A percentile compares a stretch with the other conserved stretches of the same genome.
Evolutionary conservation across 2,329 filamentous ascomycete genomes (phyloP).

Genomic region (Claviceps sp.): DNA sequence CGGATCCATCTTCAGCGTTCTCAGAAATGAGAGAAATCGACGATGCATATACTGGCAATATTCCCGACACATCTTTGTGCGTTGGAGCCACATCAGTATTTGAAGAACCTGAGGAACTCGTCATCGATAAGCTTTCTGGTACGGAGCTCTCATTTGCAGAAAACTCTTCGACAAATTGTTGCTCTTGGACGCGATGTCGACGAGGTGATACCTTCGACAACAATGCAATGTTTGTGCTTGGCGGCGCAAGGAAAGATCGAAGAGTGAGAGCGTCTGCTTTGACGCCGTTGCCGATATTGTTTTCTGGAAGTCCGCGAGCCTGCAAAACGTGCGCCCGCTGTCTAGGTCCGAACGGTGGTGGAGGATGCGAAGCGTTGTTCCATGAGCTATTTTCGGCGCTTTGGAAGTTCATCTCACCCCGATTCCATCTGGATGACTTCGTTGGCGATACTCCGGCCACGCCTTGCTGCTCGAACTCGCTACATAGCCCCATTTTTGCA

Average conservation of each 20-base stretch:
- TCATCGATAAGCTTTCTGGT: background rate
- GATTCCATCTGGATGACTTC: background rate
- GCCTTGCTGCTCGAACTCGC: slow-evolving; percentile 1
- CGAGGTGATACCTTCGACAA: background rate
- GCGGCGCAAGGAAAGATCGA: background rate
- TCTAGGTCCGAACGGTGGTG: too few relatives aligned
- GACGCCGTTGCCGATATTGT: background rate
- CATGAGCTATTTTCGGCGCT: background rate
- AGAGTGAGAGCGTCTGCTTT: too few relatives aligned
- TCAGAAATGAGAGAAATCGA: background rate
- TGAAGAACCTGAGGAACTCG: background rate
- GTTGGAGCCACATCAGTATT: background rate
- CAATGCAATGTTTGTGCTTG: background rate
- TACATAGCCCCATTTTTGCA: slow-evolving; percentile 1
- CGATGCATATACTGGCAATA: background rate
- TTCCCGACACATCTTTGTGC: background rate
- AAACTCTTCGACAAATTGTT: background rate
- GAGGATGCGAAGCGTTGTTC: too few relatives aligned
- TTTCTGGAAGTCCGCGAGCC: background rate
- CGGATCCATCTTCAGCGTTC: background rate
- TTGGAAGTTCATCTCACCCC: background rate
- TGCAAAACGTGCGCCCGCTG: too few relatives aligned
- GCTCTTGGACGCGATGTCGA: background rate
- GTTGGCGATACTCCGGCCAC: background rate
- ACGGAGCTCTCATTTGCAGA: background rate